Conservation (phyloP, 805 yeast genomes). For the Pichia thaimueangensis region DNA sequence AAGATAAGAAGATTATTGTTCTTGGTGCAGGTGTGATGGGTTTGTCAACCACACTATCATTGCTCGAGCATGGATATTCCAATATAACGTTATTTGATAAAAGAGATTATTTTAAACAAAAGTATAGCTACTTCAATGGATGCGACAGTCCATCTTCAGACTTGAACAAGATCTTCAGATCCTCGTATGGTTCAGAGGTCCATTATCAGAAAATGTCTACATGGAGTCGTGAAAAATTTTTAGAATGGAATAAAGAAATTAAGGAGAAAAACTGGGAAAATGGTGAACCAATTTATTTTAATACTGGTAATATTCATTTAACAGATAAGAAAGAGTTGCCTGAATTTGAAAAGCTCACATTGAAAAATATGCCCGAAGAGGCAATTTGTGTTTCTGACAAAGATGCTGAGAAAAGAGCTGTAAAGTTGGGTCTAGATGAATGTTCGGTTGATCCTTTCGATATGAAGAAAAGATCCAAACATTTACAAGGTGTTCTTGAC, state of each 20-base stretch:
- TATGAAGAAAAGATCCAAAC: constrained; percentile 11
- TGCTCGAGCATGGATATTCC: constrained; percentile 16
- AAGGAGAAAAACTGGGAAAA: constrained; percentile 14
- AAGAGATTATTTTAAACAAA: constrained; percentile 12
- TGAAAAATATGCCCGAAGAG: constrained; percentile 14
- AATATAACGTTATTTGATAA: constrained; percentile 18
- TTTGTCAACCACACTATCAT: constrained; percentile 33
- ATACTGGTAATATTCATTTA: constrained; percentile 16
- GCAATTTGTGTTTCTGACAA: constrained; percentile 12
- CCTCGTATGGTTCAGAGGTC: constrained; percentile 16
- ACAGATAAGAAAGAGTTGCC: constrained; percentile 9
- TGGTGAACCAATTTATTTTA: constrained; percentile 16
- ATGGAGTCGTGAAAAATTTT: constrained; percentile 14
- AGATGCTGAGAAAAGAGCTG: constrained; percentile 19
- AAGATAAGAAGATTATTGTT: constrained; percentile 23
- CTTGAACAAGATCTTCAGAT: constrained; percentile 19
- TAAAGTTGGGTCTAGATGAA: constrained; percentile 11
- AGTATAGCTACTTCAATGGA: constrained; percentile 17
- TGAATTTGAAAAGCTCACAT: constrained; percentile 12
- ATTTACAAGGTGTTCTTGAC: constrained; percentile 24
- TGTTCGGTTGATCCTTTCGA: constrained; percentile 16
- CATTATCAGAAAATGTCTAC: constrained; percentile 18
- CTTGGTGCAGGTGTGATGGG: constrained; percentile 50
- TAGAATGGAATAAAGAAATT: constrained; percentile 18
- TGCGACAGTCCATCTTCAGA: constrained; percentile 22